phyloP scores from a whole-genome alignment of 2,329 filamentous ascomycete species.

The Lecanicillium sp. region DNA sequence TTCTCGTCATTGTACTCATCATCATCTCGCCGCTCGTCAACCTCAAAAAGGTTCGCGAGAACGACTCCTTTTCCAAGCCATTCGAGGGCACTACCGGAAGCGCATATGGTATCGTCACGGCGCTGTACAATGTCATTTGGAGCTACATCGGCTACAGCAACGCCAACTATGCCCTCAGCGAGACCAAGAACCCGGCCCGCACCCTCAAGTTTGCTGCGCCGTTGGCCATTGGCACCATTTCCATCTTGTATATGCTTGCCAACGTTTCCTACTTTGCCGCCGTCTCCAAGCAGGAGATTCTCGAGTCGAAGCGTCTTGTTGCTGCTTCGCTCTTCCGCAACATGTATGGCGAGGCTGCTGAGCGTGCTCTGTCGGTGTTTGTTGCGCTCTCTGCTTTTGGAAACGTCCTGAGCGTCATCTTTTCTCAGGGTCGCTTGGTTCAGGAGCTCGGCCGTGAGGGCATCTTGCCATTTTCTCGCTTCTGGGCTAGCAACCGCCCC shows the following conservation, averaged over 20 bases:
- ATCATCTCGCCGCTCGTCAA: conserved; percentile 54
- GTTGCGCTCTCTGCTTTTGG: conserved; percentile 60
- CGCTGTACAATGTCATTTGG: conserved; percentile 65
- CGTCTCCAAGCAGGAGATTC: conserved; percentile 44
- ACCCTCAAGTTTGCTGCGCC: conserved; percentile 60
- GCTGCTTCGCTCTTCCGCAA: conserved; percentile 48
- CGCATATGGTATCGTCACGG: conserved; percentile 60
- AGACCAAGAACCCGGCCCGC: conserved; percentile 56
- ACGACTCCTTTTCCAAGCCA: conserved; percentile 53
- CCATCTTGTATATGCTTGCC: conserved; percentile 55
- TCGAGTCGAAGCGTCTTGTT: conserved; percentile 40
- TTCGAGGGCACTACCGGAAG: conserved; percentile 59
- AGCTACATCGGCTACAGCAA: conserved; percentile 62
- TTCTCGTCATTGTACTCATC: conserved; percentile 57
- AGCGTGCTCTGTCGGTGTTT: conserved; percentile 54
- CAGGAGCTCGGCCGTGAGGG: conserved; percentile 60
- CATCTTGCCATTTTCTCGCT: conserved; percentile 51
- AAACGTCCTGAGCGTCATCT: conserved; percentile 60
- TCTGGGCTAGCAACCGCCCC: conserved; percentile 57
- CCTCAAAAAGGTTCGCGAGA: conserved; percentile 47
- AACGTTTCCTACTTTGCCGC: conserved; percentile 61
- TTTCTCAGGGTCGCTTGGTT: conserved; percentile 57
- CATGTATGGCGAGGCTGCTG: conserved; percentile 44
- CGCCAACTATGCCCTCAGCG: conserved; percentile 57
- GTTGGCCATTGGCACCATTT: conserved; percentile 48